phyloP scores from a whole-genome alignment of 2,329 filamentous ascomycete genomes.

The Celoporthe dispersa region DNA sequence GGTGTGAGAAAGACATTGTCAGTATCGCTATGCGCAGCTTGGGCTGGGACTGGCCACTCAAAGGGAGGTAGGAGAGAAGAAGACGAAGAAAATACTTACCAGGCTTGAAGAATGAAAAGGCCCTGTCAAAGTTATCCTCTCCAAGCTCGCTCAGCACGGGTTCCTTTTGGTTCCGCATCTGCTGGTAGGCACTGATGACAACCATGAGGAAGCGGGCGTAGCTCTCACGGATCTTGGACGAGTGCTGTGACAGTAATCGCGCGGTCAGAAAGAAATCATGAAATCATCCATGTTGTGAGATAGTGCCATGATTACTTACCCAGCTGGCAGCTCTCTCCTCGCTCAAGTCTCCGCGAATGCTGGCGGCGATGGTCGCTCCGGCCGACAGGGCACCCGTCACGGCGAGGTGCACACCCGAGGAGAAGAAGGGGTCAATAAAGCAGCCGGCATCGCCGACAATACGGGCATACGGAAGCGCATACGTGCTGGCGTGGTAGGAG shows the following conservation, averaged over 20 bases:
- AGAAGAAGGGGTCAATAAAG: constrained; percentile 56
- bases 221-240: constrained; percentile 47
- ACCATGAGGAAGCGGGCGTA: constrained; percentile 54
- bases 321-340: constrained; percentile 43
- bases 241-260: constrained; percentile 39
- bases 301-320: background rate
- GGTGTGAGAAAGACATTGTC: background rate
- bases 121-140: constrained; percentile 48
- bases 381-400: constrained; percentile 50
- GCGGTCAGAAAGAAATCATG: too few species aligned
- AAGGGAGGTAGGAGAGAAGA: too few species aligned
- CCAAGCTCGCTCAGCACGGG: constrained; percentile 47
- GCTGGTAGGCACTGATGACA: constrained; percentile 44
- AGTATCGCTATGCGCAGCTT: background rate
- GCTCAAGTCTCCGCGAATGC: constrained; percentile 42
- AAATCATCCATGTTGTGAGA: too few species aligned
- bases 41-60: background rate
- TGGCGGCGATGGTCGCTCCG: constrained; percentile 48
- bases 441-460: constrained; percentile 52
- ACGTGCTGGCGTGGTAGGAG: constrained; percentile 50
- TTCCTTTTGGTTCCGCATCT: constrained; percentile 45
- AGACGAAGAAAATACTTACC: constrained; percentile 33
- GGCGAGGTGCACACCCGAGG: constrained; percentile 53
- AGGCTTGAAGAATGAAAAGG: constrained; percentile 46
- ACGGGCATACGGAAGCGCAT: constrained; percentile 45